Conservation (phyloP, 352 stramenopile genomes). For the Globisporangium carolinianum region DNA sequence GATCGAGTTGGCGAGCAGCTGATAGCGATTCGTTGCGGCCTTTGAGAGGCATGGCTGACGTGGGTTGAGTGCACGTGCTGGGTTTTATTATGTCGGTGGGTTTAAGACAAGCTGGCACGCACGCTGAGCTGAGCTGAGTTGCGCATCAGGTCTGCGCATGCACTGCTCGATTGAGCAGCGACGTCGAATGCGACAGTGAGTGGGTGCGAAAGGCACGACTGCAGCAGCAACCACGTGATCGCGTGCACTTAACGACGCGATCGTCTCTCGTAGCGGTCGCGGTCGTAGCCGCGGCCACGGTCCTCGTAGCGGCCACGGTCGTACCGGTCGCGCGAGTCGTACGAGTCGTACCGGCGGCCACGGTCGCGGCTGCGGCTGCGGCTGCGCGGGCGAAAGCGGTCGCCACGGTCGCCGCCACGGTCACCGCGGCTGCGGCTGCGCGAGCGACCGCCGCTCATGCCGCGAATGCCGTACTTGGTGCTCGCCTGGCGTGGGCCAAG, state of each 20-base stretch:
- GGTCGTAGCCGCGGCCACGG: slow-evolving; percentile 25
- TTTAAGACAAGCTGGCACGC: slow-evolving; percentile 50
- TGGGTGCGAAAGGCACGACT: background rate
- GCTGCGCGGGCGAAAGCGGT: slow-evolving; percentile 14
- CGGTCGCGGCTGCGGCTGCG: slow-evolving; percentile 41
- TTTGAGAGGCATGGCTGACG: background rate
- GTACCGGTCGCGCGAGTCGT: slow-evolving; percentile 23
- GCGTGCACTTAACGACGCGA: slow-evolving; percentile 21
- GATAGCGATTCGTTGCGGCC: no score
- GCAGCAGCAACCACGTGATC: background rate
- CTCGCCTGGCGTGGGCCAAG: slow-evolving; percentile 66
- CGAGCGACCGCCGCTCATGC: slow-evolving; percentile 7
- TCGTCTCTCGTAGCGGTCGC: slow-evolving; percentile 41
- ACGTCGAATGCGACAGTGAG: background rate
- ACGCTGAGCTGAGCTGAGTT: background rate
- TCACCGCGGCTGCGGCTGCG: slow-evolving; percentile 16
- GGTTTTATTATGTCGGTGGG: slow-evolving; percentile 47
- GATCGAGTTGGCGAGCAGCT: no score
- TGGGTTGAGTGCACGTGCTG: slow-evolving; percentile 27
- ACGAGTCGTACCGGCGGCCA: slow-evolving; percentile 34
- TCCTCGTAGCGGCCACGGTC: slow-evolving; percentile 38
- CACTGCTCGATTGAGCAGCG: background rate
- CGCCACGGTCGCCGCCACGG: slow-evolving; percentile 26
- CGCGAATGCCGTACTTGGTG: slow-evolving; percentile 52
- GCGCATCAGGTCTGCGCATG: slow-evolving; percentile 1